phyloP scores from a whole-genome alignment of 1,139 yeast genomes.

The Yamadazyma triangularis region DNA sequence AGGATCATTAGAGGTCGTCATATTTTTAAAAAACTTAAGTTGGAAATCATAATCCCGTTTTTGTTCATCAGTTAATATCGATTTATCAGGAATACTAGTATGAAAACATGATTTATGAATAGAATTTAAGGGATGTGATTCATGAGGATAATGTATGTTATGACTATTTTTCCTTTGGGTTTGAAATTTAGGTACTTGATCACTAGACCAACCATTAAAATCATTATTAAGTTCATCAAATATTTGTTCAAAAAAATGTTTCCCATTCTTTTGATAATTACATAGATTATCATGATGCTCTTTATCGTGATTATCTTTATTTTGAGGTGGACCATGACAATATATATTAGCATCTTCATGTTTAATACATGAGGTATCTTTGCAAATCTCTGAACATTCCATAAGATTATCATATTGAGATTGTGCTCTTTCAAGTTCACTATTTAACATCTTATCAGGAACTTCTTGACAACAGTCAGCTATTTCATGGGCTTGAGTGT shows the following conservation, averaged over 20 bases:
- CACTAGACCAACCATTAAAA: conserved; percentile 8
- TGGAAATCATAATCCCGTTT: conserved; percentile 38
- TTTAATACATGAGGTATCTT: conserved; percentile 8
- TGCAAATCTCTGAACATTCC: too few relatives aligned
- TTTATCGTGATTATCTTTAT: too few relatives aligned
- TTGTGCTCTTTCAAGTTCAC: background rate
- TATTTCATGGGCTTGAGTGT: conserved; percentile 3
- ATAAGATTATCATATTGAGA: too few relatives aligned
- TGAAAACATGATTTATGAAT: conserved; percentile 47
- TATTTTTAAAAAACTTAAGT: conserved; percentile 31
- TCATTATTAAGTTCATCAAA: conserved; percentile 13
- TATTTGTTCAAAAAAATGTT: conserved; percentile 11
- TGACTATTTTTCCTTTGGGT: conserved; percentile 1
- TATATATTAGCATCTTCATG: conserved; percentile 12
- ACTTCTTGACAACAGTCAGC: background rate
- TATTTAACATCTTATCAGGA: background rate
- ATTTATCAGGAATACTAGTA: conserved; percentile 32
- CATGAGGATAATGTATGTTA: conserved; percentile 32
- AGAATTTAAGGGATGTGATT: conserved; percentile 24
- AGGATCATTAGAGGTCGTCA: background rate
- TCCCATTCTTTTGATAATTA: conserved; percentile 12
- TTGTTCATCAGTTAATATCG: conserved; percentile 4
- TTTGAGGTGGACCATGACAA: conserved; percentile 14
- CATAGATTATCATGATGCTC: conserved; percentile 27
- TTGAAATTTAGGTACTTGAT: background rate